Base-by-base conservation (phyloP, 2,329 filamentous ascomycete species). In the Fusarium beomiforme region DNA sequence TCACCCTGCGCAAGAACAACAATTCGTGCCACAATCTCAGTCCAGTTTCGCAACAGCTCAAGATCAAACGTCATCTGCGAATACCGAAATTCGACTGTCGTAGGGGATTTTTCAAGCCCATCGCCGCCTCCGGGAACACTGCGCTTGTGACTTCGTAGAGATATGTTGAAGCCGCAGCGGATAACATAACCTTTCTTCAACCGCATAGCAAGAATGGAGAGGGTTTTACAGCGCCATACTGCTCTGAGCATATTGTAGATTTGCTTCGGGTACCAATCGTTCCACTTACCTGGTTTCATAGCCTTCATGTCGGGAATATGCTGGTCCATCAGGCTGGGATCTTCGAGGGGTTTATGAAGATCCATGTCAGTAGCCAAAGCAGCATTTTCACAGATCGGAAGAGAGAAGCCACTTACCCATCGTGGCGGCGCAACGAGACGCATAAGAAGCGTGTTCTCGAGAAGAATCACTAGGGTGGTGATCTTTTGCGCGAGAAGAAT, bases 21-120 rank as follows among this genome's bases (percentile, higher is more conserved):
- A 14, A 78, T 59, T 3, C 57, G 53, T 4, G 61, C 47, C 3
- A 69, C 51, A 12, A 78, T 29, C 16, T 75, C 69, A 1, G 49
- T 49, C 77, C 77, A 78, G 39, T 69, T 71, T 2, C 57, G 56
- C 4, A 78, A 42, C 11, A 76, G 67, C 11, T 19, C 47, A 6
- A 59, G 53, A 26, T 77, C 70, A 41, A 78, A 78, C 14, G 67
- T 75, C 71, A 74, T 74, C n/a, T 76, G 76, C 2, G 75, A 59
- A 10, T 78, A 75, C 0, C 71, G 64, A 33, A 78, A 78, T 49
- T 76, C 76, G 5, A 76, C 34, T 1, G 77, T 78, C 8, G 70
- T 64, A 8, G 62, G 60, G 4, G 64, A 53, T 1, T 49, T 34
- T 26, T 75, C 71, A 5, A 67, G 24, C 2, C 63, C 13, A 1